Evolutionary conservation across 805 yeast genomes (phyloP).

Genomic region (Yarrowia osloensis): DNA sequence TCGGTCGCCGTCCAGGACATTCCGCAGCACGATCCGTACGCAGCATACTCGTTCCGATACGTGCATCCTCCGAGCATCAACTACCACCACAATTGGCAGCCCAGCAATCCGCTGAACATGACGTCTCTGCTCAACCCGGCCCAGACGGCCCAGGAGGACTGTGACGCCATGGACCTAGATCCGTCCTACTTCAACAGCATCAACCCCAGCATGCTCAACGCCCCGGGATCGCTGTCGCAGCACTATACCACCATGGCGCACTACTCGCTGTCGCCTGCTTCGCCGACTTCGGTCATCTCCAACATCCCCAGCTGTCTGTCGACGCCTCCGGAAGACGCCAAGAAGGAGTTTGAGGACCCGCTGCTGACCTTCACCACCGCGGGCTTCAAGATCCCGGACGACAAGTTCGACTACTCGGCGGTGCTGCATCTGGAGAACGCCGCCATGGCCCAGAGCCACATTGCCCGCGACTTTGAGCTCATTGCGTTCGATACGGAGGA

Average conservation of each 20-base stretch:
- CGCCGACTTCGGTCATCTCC: background rate
- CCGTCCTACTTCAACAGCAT: constrained; percentile 8
- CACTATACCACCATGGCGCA: constrained; percentile 6
- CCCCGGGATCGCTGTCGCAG: background rate
- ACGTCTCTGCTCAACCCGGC: background rate
- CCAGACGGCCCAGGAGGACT: background rate
- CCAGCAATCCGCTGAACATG: background rate
- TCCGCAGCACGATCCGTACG: constrained; percentile 7
- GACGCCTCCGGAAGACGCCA: background rate
- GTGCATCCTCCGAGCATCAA: constrained; percentile 13
- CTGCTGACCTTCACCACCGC: background rate
- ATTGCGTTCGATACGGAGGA: constrained; percentile 1
- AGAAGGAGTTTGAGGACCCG: background rate
- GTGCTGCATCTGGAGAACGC: background rate
- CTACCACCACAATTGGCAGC: constrained; percentile 1
- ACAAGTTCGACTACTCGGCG: background rate
- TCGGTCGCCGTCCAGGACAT: background rate
- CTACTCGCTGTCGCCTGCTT: constrained; percentile 11
- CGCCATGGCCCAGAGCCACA: background rate
- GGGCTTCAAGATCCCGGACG: background rate
- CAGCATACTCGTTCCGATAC: constrained; percentile 11
- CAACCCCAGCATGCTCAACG: constrained; percentile 3
- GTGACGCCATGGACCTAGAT: background rate
- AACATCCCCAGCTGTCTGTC: background rate
- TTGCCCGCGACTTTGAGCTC: constrained; percentile 11